Base-by-base conservation (phyloP, 441 rosid genomes). In the Biscutella laevigata region DNA sequence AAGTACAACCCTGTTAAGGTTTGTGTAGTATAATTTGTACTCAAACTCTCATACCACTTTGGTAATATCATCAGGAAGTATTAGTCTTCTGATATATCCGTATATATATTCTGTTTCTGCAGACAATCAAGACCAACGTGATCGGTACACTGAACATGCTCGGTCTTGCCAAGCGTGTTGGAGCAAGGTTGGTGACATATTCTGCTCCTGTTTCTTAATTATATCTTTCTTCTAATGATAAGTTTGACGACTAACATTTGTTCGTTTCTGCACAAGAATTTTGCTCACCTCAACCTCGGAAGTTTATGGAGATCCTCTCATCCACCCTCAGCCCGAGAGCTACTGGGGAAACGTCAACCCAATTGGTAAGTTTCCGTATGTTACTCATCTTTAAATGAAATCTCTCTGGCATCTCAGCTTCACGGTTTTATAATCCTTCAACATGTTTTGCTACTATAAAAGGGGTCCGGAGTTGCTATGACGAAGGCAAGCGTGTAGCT, bases 271-370 rank as follows among this genome's bases (percentile, higher is more conserved):
- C 39, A 57, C 71, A n/a, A 81, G 92, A 67, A 84, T 84, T 64
- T 76, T 84, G 64, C 88, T 81, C 43, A 84, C 92, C 3, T 84
- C 88, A 10, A 81, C 92, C 28, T 84, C 92, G 0, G 92, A 81
- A 62, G 88, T 79, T 2, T 84, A 79, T 24, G 92, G 92, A 29
- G 92, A 84, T 66, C 91, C 91, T 49, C 81, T 81, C 57, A 81
- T 76, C 53, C 88, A 84, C 61, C 92, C 92, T 24, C 92, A 84
- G 37, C 68, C 50, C 0, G 92, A 84, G 71, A 76, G 68, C 68
- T 81, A 81, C 26, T 79, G 86, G 86, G 88, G 92, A 45, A 84
- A 84, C 68, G 86, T 84, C 19, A 84, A 84, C 71, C 88, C 94
- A 2, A 83, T 81, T 27, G 91, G 87, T 78, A 68, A 0, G 54